Evolutionary conservation across 2,329 filamentous ascomycete species (phyloP), one percentile per base, ranked within the genome.

Genomic region (Curvularia lunata): DNA sequence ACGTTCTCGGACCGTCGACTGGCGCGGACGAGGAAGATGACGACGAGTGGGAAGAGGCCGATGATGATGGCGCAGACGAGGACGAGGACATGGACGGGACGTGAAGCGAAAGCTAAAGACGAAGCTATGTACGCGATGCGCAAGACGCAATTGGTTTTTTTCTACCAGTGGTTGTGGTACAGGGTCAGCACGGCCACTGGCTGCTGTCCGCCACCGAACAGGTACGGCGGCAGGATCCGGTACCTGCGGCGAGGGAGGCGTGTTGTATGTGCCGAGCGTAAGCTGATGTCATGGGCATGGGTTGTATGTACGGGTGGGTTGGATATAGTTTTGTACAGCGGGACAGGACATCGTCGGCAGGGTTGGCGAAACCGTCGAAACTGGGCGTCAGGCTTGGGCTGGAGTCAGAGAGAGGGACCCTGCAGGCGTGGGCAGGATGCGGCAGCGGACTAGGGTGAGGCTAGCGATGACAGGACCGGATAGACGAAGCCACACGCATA

Each of bases 11-110:
- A 23, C 77, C 79, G 19, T 73, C 77, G 41, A 71, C 69, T 1
- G 75, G 75, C 19, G 77, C 78, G 16, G 78, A 79, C 25, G 77
- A 79, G 30, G 79, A 79, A 18, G 77, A 78, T 37, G 78, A 78
- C 46, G 78, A 75, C 21, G 77, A 78, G 7, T 77, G 76, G 46
- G 76, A 77, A 45, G 77, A 74, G 30, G 78, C 74, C 23, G 77
- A 77, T 5, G 77, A 75, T 10, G 75, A 75, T 27, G 75, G 30
- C 21, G 40, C 18, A 6, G 21, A 76, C 9, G 75, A 72, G 16
- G 73, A 74, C 4, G 61, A 64, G 34, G 52, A 50, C 34, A 78
- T 78, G 75, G 72, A 75, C 23, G 75, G 66, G 40, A 75, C 74
- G 28, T 78, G 76, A 46, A 19, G 27, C 5, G 5, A 10, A 30